phyloP scores from a whole-genome alignment of 129 eudicot genomes.

The Flaveria bidentis region DNA sequence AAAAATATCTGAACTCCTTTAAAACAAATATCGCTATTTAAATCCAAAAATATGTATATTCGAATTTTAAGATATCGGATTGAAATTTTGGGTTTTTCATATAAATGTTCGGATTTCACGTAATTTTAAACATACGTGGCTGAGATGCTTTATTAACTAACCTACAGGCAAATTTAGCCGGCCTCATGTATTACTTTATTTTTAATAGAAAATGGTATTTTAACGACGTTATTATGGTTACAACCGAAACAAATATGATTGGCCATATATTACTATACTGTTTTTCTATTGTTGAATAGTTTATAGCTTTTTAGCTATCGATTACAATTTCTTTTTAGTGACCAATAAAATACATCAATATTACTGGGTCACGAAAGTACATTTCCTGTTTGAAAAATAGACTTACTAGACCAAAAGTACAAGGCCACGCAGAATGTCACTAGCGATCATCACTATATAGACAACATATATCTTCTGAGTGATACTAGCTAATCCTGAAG shows the following conservation, averaged over 20 bases:
- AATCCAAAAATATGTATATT: too few relatives aligned
- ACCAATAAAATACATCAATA: background rate
- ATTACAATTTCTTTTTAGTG: background rate
- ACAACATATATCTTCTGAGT: background rate
- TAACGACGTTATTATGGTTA: background rate
- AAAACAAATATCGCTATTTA: too few relatives aligned
- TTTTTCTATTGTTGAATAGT: background rate
- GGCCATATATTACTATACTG: background rate
- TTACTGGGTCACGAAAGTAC: background rate
- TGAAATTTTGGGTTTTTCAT: too few relatives aligned
- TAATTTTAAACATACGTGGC: too few relatives aligned
- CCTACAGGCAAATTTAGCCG: too few relatives aligned
- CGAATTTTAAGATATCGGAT: too few relatives aligned
- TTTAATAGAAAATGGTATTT: background rate
- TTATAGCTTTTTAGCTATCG: background rate
- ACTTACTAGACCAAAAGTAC: constrained; percentile 2
- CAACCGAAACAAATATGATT: background rate
- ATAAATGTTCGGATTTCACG: too few relatives aligned
- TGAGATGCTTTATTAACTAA: too few relatives aligned
- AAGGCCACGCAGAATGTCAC: background rate
- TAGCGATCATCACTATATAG: background rate
- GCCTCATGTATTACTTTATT: too few relatives aligned
- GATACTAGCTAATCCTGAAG: background rate
- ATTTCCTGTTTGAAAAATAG: background rate
- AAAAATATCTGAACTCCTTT: too few relatives aligned